Base-by-base conservation (phyloP, 108 stramenopile species). In the Stephanodiscus triporus region DNA sequence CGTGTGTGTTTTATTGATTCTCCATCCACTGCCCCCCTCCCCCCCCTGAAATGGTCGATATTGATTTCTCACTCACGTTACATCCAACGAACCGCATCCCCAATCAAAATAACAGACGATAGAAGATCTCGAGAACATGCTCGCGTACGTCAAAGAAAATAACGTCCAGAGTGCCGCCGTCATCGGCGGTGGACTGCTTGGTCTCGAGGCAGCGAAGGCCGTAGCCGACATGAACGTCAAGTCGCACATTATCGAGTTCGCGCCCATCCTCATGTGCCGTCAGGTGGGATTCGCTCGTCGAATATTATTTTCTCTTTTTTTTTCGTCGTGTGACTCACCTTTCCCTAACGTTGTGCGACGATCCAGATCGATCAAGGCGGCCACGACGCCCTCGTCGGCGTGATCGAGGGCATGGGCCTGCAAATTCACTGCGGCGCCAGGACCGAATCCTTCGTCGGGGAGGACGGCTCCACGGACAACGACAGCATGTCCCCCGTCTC, bases 191-290 rank as follows among this genome's bases (percentile, higher is more conserved):
- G 97, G 97, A 26, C 86, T 97, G 0, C 85, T 97, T 11, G 91
- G 94, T 42, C 83, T 93, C 16, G 92, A 93, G 77, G 92, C 92
- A 11, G 92, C 91, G 24, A 93, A 93, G 75, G 97, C 95, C 37
- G 94, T 89, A 59, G 86, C 90, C 22, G 95, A 97, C 77, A 95
- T 97, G 90, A 93, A 91, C n/a, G 80, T 96, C 40, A 78, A 84
- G 45, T 89, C 89, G 27, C 95, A 95, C 74, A 92, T 93, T 66
- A 90, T 97, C 68, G 97, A 97, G 63, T 96, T 91, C 79, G 95
- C 97, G 9, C 90, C 90, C 51, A 94, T 91, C 67, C 84, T 97
- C 40, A 97, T 97, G 97, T 96, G 97, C 70, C 97, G 97, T 59
- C 94, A 95, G 80, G 53, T 54, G 16, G 43, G 14, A 17, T 3